Evolutionary conservation across 768 basidiomycete species (phyloP).

Genomic region (Suillus cothurnatus): DNA sequence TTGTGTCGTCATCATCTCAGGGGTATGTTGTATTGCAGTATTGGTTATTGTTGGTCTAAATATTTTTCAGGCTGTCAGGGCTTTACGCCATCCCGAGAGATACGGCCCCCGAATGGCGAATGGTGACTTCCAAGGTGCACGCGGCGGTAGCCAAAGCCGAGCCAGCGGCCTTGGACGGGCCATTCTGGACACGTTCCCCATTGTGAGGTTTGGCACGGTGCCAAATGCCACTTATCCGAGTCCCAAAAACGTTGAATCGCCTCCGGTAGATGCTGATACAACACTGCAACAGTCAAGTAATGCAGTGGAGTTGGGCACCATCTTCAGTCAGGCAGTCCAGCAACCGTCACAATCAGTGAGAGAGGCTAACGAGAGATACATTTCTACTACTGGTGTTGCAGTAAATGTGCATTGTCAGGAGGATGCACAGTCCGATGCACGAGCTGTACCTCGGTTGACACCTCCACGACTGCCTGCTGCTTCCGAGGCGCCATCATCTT

Average conservation of each 20-base stretch:
- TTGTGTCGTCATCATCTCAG: conserved; percentile 81
- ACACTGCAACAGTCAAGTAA: conserved; percentile 16
- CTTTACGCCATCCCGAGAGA: conserved; percentile 86
- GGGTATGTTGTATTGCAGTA: conserved; percentile 48
- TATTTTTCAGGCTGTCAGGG: conserved; percentile 64
- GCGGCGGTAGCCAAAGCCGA: conserved; percentile 58
- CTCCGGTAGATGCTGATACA: conserved; percentile 6
- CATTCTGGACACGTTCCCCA: conserved; percentile 93
- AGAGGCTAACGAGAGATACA: conserved; percentile 2
- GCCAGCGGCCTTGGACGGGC: conserved; percentile 88
- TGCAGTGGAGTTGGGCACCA: conserved; percentile 9
- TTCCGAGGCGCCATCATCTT: conserved; percentile 1
- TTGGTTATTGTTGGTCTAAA: conserved; percentile 11
- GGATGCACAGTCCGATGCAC: conserved; percentile 10
- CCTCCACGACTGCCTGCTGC: conserved; percentile 1
- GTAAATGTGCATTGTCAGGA: conserved; percentile 1
- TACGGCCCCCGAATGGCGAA: conserved; percentile 73
- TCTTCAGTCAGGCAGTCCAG: neutral
- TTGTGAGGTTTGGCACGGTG: conserved; percentile 76
- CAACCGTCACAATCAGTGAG: neutral
- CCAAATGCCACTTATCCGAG: conserved; percentile 16
- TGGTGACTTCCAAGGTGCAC: conserved; percentile 27
- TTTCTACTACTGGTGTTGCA: neutral
- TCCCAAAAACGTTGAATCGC: conserved; percentile 37
- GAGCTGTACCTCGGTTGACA: conserved; percentile 11